Evolutionary conservation across 805 yeast species (phyloP).

Genomic region (Torulaspora quercuum): DNA sequence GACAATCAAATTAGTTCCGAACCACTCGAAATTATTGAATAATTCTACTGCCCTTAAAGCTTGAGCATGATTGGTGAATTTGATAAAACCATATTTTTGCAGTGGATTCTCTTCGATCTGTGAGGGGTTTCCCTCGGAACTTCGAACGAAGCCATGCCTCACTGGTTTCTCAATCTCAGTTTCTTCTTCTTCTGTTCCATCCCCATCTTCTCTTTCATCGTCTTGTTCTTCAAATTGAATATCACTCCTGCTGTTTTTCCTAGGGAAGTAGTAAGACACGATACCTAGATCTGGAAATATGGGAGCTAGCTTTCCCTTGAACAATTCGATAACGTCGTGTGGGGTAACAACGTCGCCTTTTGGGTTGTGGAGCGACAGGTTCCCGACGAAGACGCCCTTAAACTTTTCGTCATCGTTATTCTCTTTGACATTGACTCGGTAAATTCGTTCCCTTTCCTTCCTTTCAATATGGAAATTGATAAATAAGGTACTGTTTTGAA

Average conservation of each 20-base stretch:
- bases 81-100: slow-evolving; percentile 53
- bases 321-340: slow-evolving; percentile 37
- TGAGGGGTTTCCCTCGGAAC: slow-evolving; percentile 11
- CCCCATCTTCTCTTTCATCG: slow-evolving; percentile 6
- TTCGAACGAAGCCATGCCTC: too few relatives aligned
- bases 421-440: slow-evolving; percentile 38
- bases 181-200: neutral
- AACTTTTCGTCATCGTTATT: slow-evolving; percentile 47
- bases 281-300: slow-evolving; percentile 20
- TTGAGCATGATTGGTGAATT: slow-evolving; percentile 46
- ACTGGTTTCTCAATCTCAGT: neutral
- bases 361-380: slow-evolving; percentile 43
- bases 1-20: slow-evolving; percentile 26
- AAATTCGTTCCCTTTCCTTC: slow-evolving; percentile 49
- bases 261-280: slow-evolving; percentile 34
- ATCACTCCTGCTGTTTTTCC: slow-evolving; percentile 18
- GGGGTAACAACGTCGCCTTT: slow-evolving; percentile 32
- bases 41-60: slow-evolving; percentile 48
- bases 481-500: slow-evolving; percentile 38
- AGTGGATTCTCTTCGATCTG: slow-evolving; percentile 21
- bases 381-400: slow-evolving; percentile 52
- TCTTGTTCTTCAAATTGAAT: slow-evolving; percentile 10
- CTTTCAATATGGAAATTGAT: slow-evolving; percentile 65
- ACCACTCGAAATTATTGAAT: slow-evolving; percentile 45
- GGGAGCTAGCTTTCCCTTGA: slow-evolving; percentile 44